Evolutionary conservation across 306 rosid genomes (phyloP).

Genomic region (Trifolium subterraneum): DNA sequence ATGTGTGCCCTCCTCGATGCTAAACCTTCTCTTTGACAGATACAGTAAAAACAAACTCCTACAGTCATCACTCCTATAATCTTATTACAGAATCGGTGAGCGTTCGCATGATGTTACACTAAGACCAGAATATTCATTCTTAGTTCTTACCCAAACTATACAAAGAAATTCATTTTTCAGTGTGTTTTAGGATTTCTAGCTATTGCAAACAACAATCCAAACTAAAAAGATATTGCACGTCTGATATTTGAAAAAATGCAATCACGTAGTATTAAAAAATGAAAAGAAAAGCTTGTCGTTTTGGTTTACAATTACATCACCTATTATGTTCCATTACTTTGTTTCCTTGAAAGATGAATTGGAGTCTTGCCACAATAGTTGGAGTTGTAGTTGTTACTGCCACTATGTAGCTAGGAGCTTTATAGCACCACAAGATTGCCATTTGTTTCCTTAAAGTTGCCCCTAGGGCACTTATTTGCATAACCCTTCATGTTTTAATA

Average conservation of each 20-base stretch:
- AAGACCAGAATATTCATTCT: background rate
- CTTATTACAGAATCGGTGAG: conserved; percentile 12
- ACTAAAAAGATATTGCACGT: background rate
- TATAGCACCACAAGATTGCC: background rate
- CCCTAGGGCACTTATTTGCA: too few species aligned
- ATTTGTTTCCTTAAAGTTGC: too few species aligned
- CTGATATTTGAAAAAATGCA: background rate
- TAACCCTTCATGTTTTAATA: background rate
- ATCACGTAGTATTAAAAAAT: background rate
- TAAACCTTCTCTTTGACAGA: conserved; percentile 16
- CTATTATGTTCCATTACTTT: background rate
- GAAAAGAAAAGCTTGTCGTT: background rate
- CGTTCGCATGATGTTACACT: background rate
- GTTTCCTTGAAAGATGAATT: background rate
- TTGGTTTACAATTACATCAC: background rate
- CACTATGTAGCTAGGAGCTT: background rate
- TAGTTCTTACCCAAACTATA: background rate
- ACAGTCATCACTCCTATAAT: background rate
- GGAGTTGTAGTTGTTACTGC: background rate
- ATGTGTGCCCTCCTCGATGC: background rate
- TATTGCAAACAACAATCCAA: background rate
- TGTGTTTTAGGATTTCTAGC: background rate
- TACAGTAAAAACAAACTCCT: conserved; percentile 11
- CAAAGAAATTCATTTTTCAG: background rate
- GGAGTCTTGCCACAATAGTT: background rate